Conservation (phyloP, 495 filamentous ascomycete genomes). For the Penicillium chermesinum region DNA sequence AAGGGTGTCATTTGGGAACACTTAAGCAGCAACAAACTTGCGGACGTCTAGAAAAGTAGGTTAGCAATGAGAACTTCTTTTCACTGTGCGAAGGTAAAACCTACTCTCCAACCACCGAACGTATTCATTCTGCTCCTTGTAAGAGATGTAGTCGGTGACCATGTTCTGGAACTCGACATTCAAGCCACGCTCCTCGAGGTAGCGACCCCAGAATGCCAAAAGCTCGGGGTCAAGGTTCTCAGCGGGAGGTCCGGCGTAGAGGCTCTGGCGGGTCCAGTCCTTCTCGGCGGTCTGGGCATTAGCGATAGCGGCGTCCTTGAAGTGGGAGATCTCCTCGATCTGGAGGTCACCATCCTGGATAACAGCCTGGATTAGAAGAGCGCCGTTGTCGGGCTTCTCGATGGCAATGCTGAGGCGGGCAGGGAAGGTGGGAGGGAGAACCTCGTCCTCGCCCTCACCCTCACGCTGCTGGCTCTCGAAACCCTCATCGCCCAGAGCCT, state of each 20-base stretch:
- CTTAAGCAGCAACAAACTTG: conserved; percentile 66
- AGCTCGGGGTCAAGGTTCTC: conserved; percentile 93
- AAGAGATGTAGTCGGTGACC: conserved; percentile 93
- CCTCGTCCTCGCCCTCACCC: conserved; percentile 53
- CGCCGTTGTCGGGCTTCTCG: conserved; percentile 75
- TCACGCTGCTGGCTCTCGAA: conserved; percentile 51
- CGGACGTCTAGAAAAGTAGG: conserved; percentile 52
- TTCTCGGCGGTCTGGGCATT: conserved; percentile 58
- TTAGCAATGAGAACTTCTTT: conserved; percentile 14
- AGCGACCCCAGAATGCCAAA: conserved; percentile 84
- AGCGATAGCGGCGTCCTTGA: conserved; percentile 66
- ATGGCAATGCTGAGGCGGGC: conserved; percentile 81
- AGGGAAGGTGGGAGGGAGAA: conserved; percentile 60
- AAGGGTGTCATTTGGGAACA: neutral
- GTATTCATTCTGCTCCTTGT: conserved; percentile 99
- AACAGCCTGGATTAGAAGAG: conserved; percentile 78
- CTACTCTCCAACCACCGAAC: conserved; percentile 77
- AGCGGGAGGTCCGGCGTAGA: conserved; percentile 92
- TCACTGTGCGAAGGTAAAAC: conserved; percentile 18
- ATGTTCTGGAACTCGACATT: conserved; percentile 83
- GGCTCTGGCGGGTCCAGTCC: conserved; percentile 62
- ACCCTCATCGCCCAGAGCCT: conserved; percentile 45
- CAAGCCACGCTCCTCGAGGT: conserved; percentile 90
- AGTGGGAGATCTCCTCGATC: conserved; percentile 90
- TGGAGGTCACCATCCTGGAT: conserved; percentile 83